Evolutionary conservation across 176 grass and related monocot species (phyloP).

Genomic region (Oryza nivara): DNA sequence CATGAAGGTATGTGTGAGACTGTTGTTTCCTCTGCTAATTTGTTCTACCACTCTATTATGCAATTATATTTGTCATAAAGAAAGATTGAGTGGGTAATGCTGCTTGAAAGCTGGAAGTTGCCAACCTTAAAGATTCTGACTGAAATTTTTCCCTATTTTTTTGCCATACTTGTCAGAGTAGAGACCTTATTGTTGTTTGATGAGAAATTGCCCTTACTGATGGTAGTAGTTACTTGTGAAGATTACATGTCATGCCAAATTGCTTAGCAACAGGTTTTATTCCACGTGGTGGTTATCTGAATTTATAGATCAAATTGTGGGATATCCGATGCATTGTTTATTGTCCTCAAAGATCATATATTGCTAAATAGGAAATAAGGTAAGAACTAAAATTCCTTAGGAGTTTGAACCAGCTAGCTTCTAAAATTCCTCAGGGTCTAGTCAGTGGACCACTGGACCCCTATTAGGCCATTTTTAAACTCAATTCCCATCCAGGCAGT

Average conservation of each 20-base stretch:
- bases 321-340: neutral
- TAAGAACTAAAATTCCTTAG: neutral
- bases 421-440: neutral
- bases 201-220: neutral
- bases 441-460: neutral
- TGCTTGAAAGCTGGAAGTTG: conserved; percentile 1
- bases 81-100: conserved; percentile 10
- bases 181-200: neutral
- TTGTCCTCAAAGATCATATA: conserved; percentile 12
- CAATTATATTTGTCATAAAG: neutral
- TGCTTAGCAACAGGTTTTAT: conserved; percentile 4
- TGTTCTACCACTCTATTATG: neutral
- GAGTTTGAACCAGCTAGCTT: neutral
- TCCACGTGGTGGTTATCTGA: neutral
- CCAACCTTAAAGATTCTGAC: neutral
- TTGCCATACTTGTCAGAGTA: neutral
- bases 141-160: neutral
- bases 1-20: conserved; percentile 65
- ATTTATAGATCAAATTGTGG: neutral
- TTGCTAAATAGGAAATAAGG: conserved; percentile 15
- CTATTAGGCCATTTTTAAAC: neutral
- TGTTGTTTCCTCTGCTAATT: conserved; percentile 9
- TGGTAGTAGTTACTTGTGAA: neutral
- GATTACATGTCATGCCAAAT: neutral
- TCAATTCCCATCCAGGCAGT: neutral